Base-by-base conservation (phyloP, 495 filamentous ascomycete species). In the Aspergillus bridgeri region DNA sequence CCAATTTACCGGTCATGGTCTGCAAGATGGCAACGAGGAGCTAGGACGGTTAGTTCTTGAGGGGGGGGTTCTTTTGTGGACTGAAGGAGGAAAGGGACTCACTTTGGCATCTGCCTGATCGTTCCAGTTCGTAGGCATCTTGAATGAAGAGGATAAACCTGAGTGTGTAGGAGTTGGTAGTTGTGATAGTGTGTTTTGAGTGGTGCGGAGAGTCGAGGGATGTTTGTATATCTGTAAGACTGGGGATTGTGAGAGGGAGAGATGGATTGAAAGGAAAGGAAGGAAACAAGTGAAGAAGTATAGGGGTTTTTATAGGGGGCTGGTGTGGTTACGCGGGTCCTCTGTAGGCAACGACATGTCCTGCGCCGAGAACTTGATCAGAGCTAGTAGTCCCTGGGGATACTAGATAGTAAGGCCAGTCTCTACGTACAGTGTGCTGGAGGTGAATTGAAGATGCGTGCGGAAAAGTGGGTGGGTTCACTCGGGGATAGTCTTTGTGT, bases 1-100 rank as follows among this genome's bases (percentile, higher is more conserved):
- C 63, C 9, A 66, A 15, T 45, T 66, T 70, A 2, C 53, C 19
- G 4, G 63, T 58, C 15, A 56, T 53, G 17, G 51, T 61, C 6
- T 44, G n/a, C 6, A 74, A 53, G 45, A 74, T 64, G n/a, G 51
- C 57, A 2, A 65, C 15, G 6, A 74, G 65, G 22, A 74, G 65
- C 70, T 74, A 23, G 19, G 15, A 48, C 49, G 21, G 13, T 47
- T 43, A 15, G 48, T 48, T 44, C 18, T 54, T 46, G 22, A 24
- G 6, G 20, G 11, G 24, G 11, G 20, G 2, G 18, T 43, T 20
- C 18, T 24, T 20, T 9, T 55, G n/a, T n/a, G n/a, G n/a, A n/a
- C n/a, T 18, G 25, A 24, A 9, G 19, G 47, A 27, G 43, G n/a
- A 2, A 20, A 18, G 17, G 20, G 33, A 43, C 57, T 45, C 60